Evolutionary conservation across 2,329 filamentous ascomycete genomes (phyloP), one percentile per base, ranked within the genome.

Genomic region (Pyricularia grisea): DNA sequence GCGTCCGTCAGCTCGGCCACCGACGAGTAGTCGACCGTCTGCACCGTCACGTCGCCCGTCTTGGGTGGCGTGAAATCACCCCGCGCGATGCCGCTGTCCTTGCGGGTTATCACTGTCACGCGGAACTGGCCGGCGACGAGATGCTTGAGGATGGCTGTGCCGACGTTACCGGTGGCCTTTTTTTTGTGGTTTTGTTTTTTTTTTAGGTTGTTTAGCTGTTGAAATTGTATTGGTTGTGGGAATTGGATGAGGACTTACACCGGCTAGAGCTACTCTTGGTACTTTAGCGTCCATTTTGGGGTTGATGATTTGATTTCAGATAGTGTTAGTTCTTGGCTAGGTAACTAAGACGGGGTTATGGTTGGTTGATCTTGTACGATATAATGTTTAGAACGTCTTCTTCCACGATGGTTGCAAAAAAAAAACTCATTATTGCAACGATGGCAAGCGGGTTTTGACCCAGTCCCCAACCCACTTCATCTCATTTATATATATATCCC

Each of bases 51-150:
- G 33, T 74, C 72, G 0, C 74, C 50, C 7, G 64, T 7, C 4
- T 11, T 66, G 10, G 65, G 65, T 4, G 76, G 74, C 60, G 73
- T 72, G 2, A 72, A 20, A 23, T 42, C 50, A 31, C 60, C 28
- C 71, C 36, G 28, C 4, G 66, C 20, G 10, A 30, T 25, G 42
- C 25, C 17, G 4, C 82, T 84, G 67, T 77, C 76, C 31, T 74
- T 71, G 33, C 84, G 81, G 61, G 80, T 80, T 61, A 86, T 78
- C 27, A 84, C 77, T 36, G 81, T 82, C 68, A 83, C 75, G 67
- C 79, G 79, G 78, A 85, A 71, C 3, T 68, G 25, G 31, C 42
- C 14, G n/a, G 50, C 68, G 10, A 72, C 25, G 30, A 71, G 65
- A 66, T 65, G 61, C 36, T 68, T 67, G 70, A 67, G 55, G 36